Conservation (phyloP, 352 stramenopile genomes). For the Phytophthora sojae region DNA sequence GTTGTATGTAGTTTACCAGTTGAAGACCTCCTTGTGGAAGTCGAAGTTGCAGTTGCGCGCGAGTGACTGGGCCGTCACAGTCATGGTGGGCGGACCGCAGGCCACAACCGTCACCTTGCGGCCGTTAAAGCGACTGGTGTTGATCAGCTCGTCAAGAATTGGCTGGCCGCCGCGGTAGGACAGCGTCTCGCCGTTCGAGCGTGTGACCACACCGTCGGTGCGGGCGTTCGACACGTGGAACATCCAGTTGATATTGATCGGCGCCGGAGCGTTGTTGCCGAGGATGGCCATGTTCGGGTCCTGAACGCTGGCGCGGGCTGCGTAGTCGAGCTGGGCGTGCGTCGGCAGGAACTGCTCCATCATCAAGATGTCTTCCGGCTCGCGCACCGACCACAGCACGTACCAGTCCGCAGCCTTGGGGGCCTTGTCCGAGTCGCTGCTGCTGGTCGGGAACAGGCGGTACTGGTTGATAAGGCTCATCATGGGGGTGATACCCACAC, state of each 20-base stretch:
- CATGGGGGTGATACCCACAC: slow-evolving; percentile 83
- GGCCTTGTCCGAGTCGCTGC: slow-evolving; percentile 23
- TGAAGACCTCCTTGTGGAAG: slow-evolving; percentile 89
- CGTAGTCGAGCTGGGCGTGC: slow-evolving; percentile 50
- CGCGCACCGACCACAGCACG: slow-evolving; percentile 71
- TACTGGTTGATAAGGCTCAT: slow-evolving; percentile 82
- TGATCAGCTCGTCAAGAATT: slow-evolving; percentile 76
- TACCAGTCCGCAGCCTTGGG: slow-evolving; percentile 56
- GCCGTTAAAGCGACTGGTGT: slow-evolving; percentile 67
- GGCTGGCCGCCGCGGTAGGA: slow-evolving; percentile 59
- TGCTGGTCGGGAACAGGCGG: slow-evolving; percentile 37
- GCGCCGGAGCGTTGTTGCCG: slow-evolving; percentile 17
- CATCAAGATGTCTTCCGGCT: slow-evolving; percentile 73
- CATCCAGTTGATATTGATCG: slow-evolving; percentile 63
- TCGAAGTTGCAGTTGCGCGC: slow-evolving; percentile 74
- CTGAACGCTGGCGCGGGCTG: slow-evolving; percentile 44
- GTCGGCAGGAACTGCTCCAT: slow-evolving; percentile 74
- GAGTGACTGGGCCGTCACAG: slow-evolving; percentile 66
- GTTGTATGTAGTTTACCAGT: slow-evolving; percentile 56
- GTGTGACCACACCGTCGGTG: slow-evolving; percentile 51
- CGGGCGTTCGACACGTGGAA: slow-evolving; percentile 70
- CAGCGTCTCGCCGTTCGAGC: slow-evolving; percentile 63
- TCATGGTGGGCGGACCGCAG: slow-evolving; percentile 79
- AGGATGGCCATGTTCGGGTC: slow-evolving; percentile 55
- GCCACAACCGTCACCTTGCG: slow-evolving; percentile 73